Base-by-base conservation (phyloP, 805 yeast genomes). In the Lipomyces mesembrius region DNA sequence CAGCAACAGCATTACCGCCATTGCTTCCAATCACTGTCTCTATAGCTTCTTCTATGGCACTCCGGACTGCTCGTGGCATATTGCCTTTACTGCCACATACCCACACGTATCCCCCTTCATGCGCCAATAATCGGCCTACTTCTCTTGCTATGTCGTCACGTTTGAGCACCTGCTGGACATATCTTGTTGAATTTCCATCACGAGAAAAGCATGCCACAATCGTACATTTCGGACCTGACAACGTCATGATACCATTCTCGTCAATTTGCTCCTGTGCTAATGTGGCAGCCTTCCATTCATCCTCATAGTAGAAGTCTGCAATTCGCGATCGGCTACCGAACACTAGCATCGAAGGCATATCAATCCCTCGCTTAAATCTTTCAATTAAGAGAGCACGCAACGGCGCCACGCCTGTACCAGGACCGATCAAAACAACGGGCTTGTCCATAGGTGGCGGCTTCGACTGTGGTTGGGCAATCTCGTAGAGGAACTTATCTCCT, bases 381-480 rank as follows among this genome's bases (percentile, higher is more conserved):
- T 43, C 57, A 14, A 66, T 85, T 14, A 94, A 82, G 53, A 93
- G 74, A 0, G 91, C 84, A 73, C 91, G 85, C 84, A 94, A 87
- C 1, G 99, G 99, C 0, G 99, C 99, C 11, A 95, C 82, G 1
- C 99, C 99, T 0, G 98, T 96, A 2, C 99, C 99, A 0, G 99
- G 96, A 1, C 94, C 89, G 3, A 94, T 83, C 84, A 94, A 80
- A 2, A 95, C 78, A 32, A 90, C 78, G 0, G 97, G 90, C 2
- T 67, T 75, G 3, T 75, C 68, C 2, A 70, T 83, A 78, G 53
- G 87, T 62, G 63, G 74, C 56, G 68, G 87, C 84, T 37, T 78
- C 76, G 64, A 84, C 83, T 8, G 88, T 69, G 70, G 65, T 12
- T 62, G 22, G 29, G 59, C 61, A 25, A 72, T 58, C 32, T 85